phyloP scores from a whole-genome alignment of 352 stramenopile genomes.

The Globisporangium carolinianum region DNA sequence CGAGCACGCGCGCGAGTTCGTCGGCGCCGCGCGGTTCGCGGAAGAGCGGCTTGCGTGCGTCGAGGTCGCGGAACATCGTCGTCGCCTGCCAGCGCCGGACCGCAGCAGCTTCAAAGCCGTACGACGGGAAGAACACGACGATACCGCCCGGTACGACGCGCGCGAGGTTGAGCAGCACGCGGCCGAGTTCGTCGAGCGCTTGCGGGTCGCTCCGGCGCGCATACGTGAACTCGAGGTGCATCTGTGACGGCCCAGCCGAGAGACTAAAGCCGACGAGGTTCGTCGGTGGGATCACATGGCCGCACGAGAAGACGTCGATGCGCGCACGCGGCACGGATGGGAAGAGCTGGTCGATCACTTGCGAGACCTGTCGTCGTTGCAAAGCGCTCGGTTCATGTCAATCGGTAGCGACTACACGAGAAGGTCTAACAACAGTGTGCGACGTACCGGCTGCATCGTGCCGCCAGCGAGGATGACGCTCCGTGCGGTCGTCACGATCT shows the following conservation, averaged over 20 bases:
- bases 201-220: constrained; percentile 55
- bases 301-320: constrained; percentile 96
- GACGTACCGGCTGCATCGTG: constrained; percentile 93
- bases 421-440: background rate
- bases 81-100: constrained; percentile 85
- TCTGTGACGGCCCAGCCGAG: constrained; percentile 71
- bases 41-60: constrained; percentile 89
- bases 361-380: constrained; percentile 45
- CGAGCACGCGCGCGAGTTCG: constrained; percentile 88
- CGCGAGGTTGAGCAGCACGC: constrained; percentile 88
- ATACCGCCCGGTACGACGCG: constrained; percentile 90
- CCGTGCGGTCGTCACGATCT: constrained; percentile 92
- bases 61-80: constrained; percentile 75
- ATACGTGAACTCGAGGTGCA: constrained; percentile 94
- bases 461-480: constrained; percentile 96
- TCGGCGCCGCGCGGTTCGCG: constrained; percentile 91
- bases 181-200: constrained; percentile 92
- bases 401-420: too few relatives aligned
- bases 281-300: constrained; percentile 95
- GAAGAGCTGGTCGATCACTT: constrained; percentile 95
- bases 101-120: constrained; percentile 91
- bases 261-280: constrained; percentile 87
- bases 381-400: background rate
- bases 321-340: constrained; percentile 46
- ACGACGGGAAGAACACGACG: constrained; percentile 98